Evolutionary conservation across 257 asterid species (phyloP).

Genomic region (Solanum sejunctum): DNA sequence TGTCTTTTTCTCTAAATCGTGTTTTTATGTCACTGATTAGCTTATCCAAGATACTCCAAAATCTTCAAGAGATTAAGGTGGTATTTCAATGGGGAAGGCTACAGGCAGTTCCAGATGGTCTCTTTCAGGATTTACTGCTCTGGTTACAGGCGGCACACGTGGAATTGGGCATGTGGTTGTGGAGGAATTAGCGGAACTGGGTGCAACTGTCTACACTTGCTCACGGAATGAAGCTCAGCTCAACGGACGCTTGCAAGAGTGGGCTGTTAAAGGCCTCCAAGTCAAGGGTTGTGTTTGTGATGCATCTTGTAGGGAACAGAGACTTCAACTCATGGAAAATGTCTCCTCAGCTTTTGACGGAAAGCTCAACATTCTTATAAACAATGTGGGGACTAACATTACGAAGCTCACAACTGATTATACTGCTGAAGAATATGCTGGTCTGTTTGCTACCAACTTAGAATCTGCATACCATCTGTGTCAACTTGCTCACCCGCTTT

Average conservation of each 20-base stretch:
- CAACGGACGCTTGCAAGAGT: conserved; percentile 49
- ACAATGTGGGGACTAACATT: conserved; percentile 85
- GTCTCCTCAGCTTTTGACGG: conserved; percentile 55
- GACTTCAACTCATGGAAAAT: conserved; percentile 52
- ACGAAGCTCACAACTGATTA: conserved; percentile 75
- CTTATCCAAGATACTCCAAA: conserved; percentile 8
- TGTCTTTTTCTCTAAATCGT: conserved; percentile 20
- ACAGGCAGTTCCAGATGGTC: no score
- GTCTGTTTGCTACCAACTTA: conserved; percentile 65
- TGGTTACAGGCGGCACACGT: no score
- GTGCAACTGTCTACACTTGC: conserved; percentile 75
- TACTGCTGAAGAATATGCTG: conserved; percentile 61
- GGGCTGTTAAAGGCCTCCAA: conserved; percentile 59
- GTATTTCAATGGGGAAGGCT: no score
- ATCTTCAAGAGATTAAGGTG: no score
- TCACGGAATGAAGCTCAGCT: conserved; percentile 71
- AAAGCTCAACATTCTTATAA: conserved; percentile 78
- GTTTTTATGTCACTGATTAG: conserved; percentile 15
- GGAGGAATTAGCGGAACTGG: conserved; percentile 75
- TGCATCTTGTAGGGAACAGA: conserved; percentile 60
- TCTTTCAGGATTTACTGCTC: no score
- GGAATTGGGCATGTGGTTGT: conserved; percentile 49
- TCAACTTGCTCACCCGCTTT: conserved; percentile 74
- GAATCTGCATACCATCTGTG: conserved; percentile 79
- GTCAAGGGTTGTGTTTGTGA: conserved; percentile 72